Evolutionary conservation across 2,329 filamentous ascomycete genomes (phyloP).

Genomic region (Aspergillus texensis): DNA sequence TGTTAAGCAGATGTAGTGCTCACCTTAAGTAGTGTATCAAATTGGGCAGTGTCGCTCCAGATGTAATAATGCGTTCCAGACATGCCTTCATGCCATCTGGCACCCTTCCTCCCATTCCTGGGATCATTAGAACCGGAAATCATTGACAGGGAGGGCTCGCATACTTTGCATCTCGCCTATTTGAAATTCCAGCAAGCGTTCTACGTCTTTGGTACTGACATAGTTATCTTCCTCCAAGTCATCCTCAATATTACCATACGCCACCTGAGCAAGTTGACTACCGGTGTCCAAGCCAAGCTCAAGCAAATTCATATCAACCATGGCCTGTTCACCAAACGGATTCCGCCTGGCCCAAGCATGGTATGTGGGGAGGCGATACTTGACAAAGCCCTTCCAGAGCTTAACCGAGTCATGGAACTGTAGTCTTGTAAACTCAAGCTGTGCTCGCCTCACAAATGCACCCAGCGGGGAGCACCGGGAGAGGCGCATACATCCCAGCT

Average conservation of each 20-base stretch:
- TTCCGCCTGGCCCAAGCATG: conserved; percentile 60
- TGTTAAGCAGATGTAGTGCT: conserved; percentile 13
- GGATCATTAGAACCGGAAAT: conserved; percentile 22
- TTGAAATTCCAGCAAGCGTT: conserved; percentile 82
- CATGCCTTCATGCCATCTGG: conserved; percentile 72
- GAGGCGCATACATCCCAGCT: conserved; percentile 60
- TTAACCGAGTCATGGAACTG: conserved; percentile 77
- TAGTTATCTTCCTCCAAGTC: conserved; percentile 44
- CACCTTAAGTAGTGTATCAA: conserved; percentile 75
- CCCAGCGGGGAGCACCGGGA: conserved; percentile 78
- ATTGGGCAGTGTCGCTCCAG: conserved; percentile 69
- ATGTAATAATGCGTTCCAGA: conserved; percentile 68
- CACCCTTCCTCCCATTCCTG: conserved; percentile 76
- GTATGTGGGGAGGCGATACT: conserved; percentile 76
- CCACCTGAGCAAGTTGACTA: conserved; percentile 52
- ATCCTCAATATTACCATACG: conserved; percentile 53
- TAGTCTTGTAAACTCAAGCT: conserved; percentile 77
- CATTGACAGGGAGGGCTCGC: conserved; percentile 24
- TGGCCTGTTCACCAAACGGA: conserved; percentile 46
- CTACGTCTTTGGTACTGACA: conserved; percentile 77
- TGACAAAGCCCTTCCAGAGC: conserved; percentile 81
- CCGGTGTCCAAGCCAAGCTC: conserved; percentile 58
- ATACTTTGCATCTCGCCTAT: conserved; percentile 82
- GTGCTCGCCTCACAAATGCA: conserved; percentile 73
- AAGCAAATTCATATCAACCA: conserved; percentile 66